Percentiles rank a stretch among this genome's conserved stretches.
Conservation (phyloP, 2,329 filamentous ascomycete genomes). For the Aquanectria penicillioides region DNA sequence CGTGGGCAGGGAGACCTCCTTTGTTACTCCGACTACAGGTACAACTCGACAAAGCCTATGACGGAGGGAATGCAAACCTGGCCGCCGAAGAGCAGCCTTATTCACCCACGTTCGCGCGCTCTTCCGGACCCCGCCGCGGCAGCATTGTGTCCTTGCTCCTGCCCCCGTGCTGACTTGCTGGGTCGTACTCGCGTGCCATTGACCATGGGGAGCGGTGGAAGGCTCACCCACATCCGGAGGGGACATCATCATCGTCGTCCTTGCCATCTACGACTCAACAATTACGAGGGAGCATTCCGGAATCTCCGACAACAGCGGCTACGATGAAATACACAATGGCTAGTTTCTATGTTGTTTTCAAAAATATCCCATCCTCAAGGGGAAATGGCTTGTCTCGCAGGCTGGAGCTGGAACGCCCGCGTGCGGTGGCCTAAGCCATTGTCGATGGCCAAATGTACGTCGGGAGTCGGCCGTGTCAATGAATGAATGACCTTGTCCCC, state of each 20-base stretch:
- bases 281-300: slow-evolving; percentile 15
- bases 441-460: background rate
- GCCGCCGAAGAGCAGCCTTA: background rate
- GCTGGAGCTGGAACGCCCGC: slow-evolving; percentile 1
- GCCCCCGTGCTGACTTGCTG: slow-evolving; percentile 7
- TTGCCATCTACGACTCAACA: background rate
- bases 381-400: slow-evolving; percentile 4
- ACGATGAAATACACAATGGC: slow-evolving; percentile 6
- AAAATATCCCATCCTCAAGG: slow-evolving; percentile 2
- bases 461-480: background rate
- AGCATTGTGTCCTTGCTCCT: background rate
- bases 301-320: slow-evolving; percentile 1
- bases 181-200: slow-evolving; percentile 16
- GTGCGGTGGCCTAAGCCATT: slow-evolving; percentile 3
- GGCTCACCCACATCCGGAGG: background rate
- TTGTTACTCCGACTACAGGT: background rate
- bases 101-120: slow-evolving; percentile 1
- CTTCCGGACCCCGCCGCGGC: background rate
- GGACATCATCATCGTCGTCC: background rate
- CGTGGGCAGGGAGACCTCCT: background rate
- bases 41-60: background rate
- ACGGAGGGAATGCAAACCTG: background rate
- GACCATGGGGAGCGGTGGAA: background rate
- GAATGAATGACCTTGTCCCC: too few relatives aligned
- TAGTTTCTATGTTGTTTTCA: background rate